A percentile compares a stretch with the other conserved stretches of the same genome.
phyloP scores from a whole-genome alignment of 2,329 filamentous ascomycete species.

The Pseudopithomyces maydicus region DNA sequence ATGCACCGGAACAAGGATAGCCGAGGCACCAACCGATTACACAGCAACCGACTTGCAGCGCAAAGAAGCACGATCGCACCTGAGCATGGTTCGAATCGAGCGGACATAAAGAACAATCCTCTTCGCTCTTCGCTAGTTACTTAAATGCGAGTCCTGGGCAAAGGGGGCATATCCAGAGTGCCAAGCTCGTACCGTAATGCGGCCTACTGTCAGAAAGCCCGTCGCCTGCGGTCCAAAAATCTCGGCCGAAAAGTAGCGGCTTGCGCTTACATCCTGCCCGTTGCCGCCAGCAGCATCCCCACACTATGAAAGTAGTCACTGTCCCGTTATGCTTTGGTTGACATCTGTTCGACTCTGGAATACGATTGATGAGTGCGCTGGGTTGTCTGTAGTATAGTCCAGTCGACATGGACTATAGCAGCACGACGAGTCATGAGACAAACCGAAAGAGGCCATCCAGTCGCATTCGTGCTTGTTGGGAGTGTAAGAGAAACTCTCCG shows the following conservation, averaged over 20 bases:
- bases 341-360: slow-evolving; percentile 8
- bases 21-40: slow-evolving; percentile 1
- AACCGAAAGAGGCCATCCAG: slow-evolving; percentile 34
- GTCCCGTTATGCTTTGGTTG: slow-evolving; percentile 22
- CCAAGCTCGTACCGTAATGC: neutral
- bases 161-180: neutral
- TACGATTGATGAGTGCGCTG: slow-evolving; percentile 11
- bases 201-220: slow-evolving; percentile 5
- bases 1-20: neutral
- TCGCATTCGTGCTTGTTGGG: slow-evolving; percentile 38
- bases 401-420: slow-evolving; percentile 26
- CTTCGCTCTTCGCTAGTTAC: neutral
- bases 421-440: slow-evolving; percentile 17
- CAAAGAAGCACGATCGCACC: neutral
- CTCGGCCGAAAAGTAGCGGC: slow-evolving; percentile 27
- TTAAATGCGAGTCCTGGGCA: neutral
- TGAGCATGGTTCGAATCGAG: neutral
- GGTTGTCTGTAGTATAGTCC: slow-evolving; percentile 6
- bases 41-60: neutral
- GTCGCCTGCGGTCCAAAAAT: slow-evolving; percentile 31
- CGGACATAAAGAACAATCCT: neutral
- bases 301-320: slow-evolving; percentile 40
- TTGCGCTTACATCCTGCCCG: slow-evolving; percentile 14
- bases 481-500: slow-evolving; percentile 33
- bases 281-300: slow-evolving; percentile 33